These are phyloP conservation scores for Fusarium vanettenii DNA, from an alignment of 2,329 filamentous ascomycete genomes.

Conservation along the genomic window DNA sequence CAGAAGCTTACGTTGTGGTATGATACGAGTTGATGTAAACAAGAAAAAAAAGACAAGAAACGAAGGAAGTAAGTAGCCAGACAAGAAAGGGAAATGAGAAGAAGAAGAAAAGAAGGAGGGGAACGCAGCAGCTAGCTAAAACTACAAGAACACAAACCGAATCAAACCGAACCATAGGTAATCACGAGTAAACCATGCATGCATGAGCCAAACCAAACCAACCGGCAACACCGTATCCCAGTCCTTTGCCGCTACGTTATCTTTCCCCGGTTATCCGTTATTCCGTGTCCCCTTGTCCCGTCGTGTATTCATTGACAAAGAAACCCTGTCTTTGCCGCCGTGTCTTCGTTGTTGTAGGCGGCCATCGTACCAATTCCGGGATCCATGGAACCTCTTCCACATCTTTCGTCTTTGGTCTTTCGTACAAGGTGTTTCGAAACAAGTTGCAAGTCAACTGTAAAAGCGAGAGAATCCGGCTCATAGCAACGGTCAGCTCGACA, in stretches of 20 bases:
- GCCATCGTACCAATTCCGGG: slow-evolving; percentile 2
- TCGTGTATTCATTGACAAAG: slow-evolving; percentile 35
- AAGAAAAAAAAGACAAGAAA: slow-evolving; percentile 11
- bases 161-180: neutral
- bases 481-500: neutral
- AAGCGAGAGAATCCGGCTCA: neutral
- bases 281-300: slow-evolving; percentile 18
- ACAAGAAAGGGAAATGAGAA: slow-evolving; percentile 19
- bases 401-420: slow-evolving; percentile 6
- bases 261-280: slow-evolving; percentile 29
- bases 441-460: slow-evolving; percentile 17
- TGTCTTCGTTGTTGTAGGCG: slow-evolving; percentile 16
- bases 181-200: slow-evolving; percentile 18
- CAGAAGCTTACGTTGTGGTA: slow-evolving; percentile 42
- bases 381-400: slow-evolving; percentile 2
- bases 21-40: slow-evolving; percentile 23
- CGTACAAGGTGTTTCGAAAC: slow-evolving; percentile 11
- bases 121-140: slow-evolving; percentile 26
- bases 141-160: slow-evolving; percentile 19
- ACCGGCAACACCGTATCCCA: slow-evolving; percentile 23
- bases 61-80: slow-evolving; percentile 24
- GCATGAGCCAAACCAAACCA: neutral
- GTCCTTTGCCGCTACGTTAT: slow-evolving; percentile 26
- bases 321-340: slow-evolving; percentile 14
- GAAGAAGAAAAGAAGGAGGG: slow-evolving; percentile 8